Evolutionary conservation across 2,329 filamentous ascomycete species (phyloP), one percentile per base, ranked within the genome.

Genomic region (Davidsoniella australis): DNA sequence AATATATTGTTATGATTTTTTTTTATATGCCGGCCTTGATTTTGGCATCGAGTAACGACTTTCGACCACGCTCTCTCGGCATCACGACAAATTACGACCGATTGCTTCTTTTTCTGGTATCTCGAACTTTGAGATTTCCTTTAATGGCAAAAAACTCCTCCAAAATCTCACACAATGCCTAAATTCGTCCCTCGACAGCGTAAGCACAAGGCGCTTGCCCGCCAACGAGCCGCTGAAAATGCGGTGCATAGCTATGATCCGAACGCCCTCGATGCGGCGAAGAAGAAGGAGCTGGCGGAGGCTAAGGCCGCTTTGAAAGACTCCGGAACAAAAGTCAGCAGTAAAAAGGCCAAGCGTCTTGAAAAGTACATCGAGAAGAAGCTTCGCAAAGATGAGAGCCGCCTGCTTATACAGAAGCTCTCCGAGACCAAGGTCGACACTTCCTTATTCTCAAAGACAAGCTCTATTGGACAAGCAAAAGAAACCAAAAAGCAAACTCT

Each of bases 301-400:
- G 74, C 70, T 60, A 80, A 67, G 62, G 76, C 66, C 12, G 66
- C 63, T 50, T 60, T 80, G 55, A 74, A 71, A 52, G 68, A 71
- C 18, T 69, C 78, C 54, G 59, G 80, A 50, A 66, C 63, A 49
- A 78, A 78, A 58, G 68, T 79, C 60, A 78, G 68, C 58, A 68
- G 74, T 53, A 79, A 81, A 59, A 81, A 81, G 61, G 73, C 76
- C 5, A 80, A 81, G 64, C 70, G 78, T 1, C 60, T 81, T 38
- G 77, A 80, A 54, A 81, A 81, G 59, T 81, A 80, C 60, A 78
- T 81, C 55, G 88, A 96, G 58, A 91, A 75, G 52, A 98, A 98
- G 71, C 69, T 98, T 42, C 84, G 80, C 63, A 95, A 94, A 63
- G 91, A 98, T 60, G 89, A 96, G 63, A 94, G 85, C 58, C 71